These are phyloP conservation scores for Elaeis oleifera DNA, from an alignment of 202 grass and related monocot genomes.

Conservation along the genomic window DNA sequence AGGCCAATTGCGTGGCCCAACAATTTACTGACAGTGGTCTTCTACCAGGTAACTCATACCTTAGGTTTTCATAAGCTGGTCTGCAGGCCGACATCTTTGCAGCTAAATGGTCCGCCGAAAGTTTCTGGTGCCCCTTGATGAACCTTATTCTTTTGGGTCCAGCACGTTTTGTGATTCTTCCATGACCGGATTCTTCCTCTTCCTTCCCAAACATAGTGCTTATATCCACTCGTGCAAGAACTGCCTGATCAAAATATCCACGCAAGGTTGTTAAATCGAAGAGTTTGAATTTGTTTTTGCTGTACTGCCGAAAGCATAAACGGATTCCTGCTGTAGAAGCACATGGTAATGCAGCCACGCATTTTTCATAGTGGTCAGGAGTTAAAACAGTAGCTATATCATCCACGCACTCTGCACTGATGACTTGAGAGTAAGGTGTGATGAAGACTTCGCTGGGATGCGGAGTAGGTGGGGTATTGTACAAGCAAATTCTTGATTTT, in stretches of 20 bases:
- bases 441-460: conserved; percentile 99
- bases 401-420: conserved; percentile 97
- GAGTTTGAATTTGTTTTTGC: conserved; percentile 86
- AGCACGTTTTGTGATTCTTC: conserved; percentile 11
- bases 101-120: conserved; percentile 48
- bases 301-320: conserved; percentile 94
- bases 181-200: conserved; percentile 27
- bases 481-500: conserved; percentile 90
- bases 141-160: conserved; percentile 39
- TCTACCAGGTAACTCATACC: conserved; percentile 25
- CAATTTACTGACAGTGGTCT: conserved; percentile 45
- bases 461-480: conserved; percentile 79
- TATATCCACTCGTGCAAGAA: conserved; percentile 39
- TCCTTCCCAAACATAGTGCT: conserved; percentile 30
- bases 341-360: conserved; percentile 31
- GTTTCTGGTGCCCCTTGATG: conserved; percentile 45
- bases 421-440: conserved; percentile 95
- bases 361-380: conserved; percentile 77
- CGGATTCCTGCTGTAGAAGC: conserved; percentile 42
- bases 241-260: conserved; percentile 79
- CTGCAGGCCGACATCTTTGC: conserved; percentile 50
- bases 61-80: conserved; percentile 41
- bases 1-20: conserved; percentile 44
- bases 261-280: conserved; percentile 83
- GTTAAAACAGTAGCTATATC: conserved; percentile 85